phyloP scores from a whole-genome alignment of 2,329 filamentous ascomycete genomes.

The Zymoseptoria crescenta region DNA sequence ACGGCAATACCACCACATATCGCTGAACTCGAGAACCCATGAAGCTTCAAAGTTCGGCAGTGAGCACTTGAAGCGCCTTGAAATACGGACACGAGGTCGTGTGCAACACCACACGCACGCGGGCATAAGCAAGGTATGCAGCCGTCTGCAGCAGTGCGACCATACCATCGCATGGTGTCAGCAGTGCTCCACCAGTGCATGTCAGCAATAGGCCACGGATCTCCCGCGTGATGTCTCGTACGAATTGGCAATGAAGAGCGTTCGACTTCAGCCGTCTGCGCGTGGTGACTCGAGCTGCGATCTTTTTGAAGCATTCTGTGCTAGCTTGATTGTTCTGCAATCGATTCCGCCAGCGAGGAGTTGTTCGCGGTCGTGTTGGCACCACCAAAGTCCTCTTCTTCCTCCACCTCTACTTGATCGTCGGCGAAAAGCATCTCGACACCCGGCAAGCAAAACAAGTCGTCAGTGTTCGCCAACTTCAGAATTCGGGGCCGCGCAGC shows the following conservation, averaged over 20 bases:
- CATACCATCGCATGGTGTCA: neutral
- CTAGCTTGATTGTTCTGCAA: neutral
- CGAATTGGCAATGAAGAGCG: neutral
- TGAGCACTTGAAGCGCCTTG: neutral
- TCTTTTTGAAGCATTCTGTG: neutral
- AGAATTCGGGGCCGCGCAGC: constrained; percentile 26
- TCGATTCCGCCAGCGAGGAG: neutral
- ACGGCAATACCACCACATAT: too few species aligned
- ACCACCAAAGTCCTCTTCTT: neutral
- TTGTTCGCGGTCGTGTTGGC: neutral
- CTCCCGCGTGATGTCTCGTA: neutral
- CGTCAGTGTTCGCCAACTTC: constrained; percentile 38
- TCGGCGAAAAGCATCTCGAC: constrained; percentile 20
- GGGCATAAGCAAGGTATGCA: neutral
- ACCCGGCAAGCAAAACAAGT: constrained; percentile 56
- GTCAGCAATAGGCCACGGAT: too few species aligned
- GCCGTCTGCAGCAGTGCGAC: neutral
- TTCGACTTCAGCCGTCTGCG: neutral
- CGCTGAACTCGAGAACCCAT: too few species aligned
- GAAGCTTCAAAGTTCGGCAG: neutral
- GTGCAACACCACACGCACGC: neutral
- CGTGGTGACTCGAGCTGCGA: too few species aligned
- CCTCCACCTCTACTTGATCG: constrained; percentile 6
- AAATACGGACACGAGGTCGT: neutral
- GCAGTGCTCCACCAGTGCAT: neutral